These are phyloP conservation scores for Fomitopsis pulvina DNA, from an alignment of 768 basidiomycete genomes.

Conservation along the genomic window DNA sequence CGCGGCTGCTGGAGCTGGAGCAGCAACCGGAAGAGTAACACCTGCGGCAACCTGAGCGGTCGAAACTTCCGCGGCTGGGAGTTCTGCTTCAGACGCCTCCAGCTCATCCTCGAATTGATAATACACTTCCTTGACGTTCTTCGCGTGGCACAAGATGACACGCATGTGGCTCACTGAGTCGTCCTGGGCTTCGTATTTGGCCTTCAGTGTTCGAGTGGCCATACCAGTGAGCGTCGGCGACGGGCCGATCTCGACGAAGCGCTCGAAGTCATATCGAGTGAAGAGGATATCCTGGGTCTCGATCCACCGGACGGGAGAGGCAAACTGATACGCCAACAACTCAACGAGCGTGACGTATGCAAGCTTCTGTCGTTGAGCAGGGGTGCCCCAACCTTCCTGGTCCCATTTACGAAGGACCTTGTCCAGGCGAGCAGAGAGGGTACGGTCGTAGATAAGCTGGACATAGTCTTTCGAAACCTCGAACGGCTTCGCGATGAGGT, in stretches of 20 bases:
- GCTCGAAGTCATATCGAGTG: constrained; percentile 78
- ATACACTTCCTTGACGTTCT: constrained; percentile 95
- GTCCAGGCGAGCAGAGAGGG: constrained; percentile 89
- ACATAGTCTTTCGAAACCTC: constrained; percentile 81
- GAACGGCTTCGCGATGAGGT: constrained; percentile 88
- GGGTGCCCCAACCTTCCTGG: constrained; percentile 76
- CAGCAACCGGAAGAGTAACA: constrained; percentile 33
- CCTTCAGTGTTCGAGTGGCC: constrained; percentile 85
- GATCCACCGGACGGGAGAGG: constrained; percentile 98
- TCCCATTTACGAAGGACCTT: constrained; percentile 96
- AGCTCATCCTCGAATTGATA: constrained; percentile 93
- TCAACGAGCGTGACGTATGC: constrained; percentile 97
- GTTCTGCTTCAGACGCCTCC: constrained; percentile 34
- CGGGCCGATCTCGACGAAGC: constrained; percentile 93
- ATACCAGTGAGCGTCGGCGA: constrained; percentile 95
- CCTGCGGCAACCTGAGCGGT: constrained; percentile 31
- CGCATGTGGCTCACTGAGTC: constrained; percentile 77
- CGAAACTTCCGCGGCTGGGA: constrained; percentile 23
- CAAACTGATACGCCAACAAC: constrained; percentile 95
- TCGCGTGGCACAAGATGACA: constrained; percentile 85
- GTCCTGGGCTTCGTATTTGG: constrained; percentile 88
- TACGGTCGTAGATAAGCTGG: constrained; percentile 95
- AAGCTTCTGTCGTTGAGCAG: constrained; percentile 83
- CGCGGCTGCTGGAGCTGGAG: constrained; percentile 39
- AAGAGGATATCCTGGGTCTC: constrained; percentile 97